Conservation (phyloP, 768 basidiomycete species). For the Lentinula edodes region DNA sequence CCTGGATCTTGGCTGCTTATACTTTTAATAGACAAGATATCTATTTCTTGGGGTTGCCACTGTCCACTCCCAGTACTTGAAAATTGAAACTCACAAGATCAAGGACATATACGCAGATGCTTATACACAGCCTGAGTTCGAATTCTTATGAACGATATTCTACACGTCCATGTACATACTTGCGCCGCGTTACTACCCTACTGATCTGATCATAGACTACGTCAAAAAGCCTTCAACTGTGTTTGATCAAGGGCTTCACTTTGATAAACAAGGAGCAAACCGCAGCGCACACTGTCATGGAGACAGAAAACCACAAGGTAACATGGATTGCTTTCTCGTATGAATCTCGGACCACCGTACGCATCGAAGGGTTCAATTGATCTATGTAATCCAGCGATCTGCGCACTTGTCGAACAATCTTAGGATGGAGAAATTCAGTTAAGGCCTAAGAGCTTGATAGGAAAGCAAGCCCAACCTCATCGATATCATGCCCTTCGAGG, state of each 20-base stretch:
- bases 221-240: background rate
- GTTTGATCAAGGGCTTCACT: conserved; percentile 30
- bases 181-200: no score
- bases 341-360: background rate
- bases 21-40: no score
- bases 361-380: background rate
- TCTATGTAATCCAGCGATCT: background rate
- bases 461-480: background rate
- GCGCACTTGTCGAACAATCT: background rate
- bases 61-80: no score
- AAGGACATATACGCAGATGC: no score
- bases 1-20: no score
- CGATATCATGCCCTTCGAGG: background rate
- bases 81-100: no score
- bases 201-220: no score
- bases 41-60: no score
- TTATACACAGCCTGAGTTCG: no score
- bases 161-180: no score
- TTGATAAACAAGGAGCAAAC: conserved; percentile 46
- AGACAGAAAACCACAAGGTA: conserved; percentile 42
- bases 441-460: no score
- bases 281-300: conserved; percentile 32
- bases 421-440: background rate
- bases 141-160: no score
- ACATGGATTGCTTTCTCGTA: conserved; percentile 36